These are phyloP conservation scores for Wickerhamomyces xylosicus DNA, from an alignment of 805 yeast species.

Conservation along the genomic window DNA sequence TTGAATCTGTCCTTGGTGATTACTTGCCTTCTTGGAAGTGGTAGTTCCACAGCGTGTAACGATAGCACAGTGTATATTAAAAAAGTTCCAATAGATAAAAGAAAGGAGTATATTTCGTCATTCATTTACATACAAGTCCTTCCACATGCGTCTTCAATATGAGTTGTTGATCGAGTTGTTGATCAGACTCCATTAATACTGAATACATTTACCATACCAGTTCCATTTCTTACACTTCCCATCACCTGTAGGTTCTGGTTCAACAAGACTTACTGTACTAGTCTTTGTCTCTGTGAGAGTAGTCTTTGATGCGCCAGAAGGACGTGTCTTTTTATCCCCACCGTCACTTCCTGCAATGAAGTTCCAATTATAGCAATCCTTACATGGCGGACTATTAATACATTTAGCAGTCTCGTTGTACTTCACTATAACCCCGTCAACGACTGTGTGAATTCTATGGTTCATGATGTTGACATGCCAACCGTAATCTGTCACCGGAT, in stretches of 20 bases:
- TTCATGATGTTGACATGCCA: constrained; percentile 85
- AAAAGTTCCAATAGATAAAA: no score
- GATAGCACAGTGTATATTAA: no score
- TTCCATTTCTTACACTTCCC: constrained; percentile 21
- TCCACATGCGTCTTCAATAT: no score
- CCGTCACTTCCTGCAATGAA: constrained; percentile 37
- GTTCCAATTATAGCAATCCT: constrained; percentile 87
- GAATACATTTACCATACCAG: constrained; percentile 53
- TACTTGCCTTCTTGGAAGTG: constrained; percentile 18
- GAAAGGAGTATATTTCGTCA: no score
- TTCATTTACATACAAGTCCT: no score
- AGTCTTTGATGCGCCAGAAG: constrained; percentile 1
- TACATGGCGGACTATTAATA: constrained; percentile 67
- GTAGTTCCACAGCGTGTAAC: no score
- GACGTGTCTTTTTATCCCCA: constrained; percentile 1
- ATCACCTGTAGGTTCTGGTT: constrained; percentile 13
- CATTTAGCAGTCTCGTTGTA: constrained; percentile 78
- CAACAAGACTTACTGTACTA: not conserved
- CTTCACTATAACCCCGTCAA: constrained; percentile 61
- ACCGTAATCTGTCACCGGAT: constrained; percentile 79
- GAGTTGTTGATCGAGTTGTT: no score
- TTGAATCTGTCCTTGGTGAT: constrained; percentile 17
- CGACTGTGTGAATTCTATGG: constrained; percentile 85
- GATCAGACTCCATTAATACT: no score
- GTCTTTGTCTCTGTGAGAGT: not conserved